phyloP scores from a whole-genome alignment of 352 stramenopile species.

The Peronosclerospora sorghi region DNA sequence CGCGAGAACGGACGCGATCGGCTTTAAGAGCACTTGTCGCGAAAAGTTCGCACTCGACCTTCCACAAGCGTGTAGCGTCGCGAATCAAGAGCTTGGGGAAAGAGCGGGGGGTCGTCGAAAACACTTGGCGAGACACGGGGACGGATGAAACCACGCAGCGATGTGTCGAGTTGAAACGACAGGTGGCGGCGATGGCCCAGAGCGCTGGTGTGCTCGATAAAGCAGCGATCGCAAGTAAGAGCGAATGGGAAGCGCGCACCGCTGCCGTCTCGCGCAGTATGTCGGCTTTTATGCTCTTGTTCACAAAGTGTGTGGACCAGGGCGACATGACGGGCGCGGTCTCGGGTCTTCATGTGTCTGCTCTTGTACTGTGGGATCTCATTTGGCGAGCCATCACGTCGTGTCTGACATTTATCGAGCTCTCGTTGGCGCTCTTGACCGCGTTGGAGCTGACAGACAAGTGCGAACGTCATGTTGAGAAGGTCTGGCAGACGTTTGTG shows the following conservation, averaged over 20 bases:
- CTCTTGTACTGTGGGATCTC: conserved; percentile 25
- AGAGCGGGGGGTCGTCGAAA: conserved; percentile 6
- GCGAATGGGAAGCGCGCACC: conserved; percentile 10
- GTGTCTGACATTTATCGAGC: conserved; percentile 12
- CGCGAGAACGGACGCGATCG: conserved; percentile 19
- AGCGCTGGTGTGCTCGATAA: not conserved
- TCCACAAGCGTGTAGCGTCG: conserved; percentile 31
- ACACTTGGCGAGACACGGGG: not conserved
- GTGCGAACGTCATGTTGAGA: no score
- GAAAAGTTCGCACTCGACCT: conserved; percentile 35
- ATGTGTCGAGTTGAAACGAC: conserved; percentile 12
- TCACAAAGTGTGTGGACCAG: conserved; percentile 1
- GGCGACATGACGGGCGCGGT: conserved; percentile 1
- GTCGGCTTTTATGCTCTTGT: conserved; percentile 4
- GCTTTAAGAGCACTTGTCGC: conserved; percentile 26
- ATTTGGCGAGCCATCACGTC: conserved; percentile 20
- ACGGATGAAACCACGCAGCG: not conserved
- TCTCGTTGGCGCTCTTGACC: conserved; percentile 9
- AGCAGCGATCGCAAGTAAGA: conserved; percentile 2
- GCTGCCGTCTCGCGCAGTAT: conserved; percentile 6
- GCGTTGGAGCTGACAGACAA: conserved; percentile 1
- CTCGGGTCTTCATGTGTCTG: conserved; percentile 3
- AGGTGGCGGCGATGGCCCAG: conserved; percentile 9
- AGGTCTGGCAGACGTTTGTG: no score
- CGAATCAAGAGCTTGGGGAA: conserved; percentile 38